Base-by-base conservation (phyloP, 305 asterid genomes). In the Rubia tinctorum region DNA sequence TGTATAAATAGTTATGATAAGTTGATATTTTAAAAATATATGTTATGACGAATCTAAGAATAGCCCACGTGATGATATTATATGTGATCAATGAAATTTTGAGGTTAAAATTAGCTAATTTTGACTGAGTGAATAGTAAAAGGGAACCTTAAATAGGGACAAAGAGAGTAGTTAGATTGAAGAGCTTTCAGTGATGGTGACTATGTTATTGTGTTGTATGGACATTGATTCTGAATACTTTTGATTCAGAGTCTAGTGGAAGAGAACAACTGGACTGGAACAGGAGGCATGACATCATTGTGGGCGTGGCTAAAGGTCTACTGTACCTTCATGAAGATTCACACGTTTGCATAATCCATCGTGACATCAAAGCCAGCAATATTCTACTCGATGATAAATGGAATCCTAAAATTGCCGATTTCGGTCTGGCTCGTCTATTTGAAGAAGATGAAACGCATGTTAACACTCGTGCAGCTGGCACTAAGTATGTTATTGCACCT, bases 401-500 rank as follows among this genome's bases (percentile, higher is more conserved):
- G 96, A 87, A 77, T 63, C 93, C 99, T 34, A 95, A 95, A 84
- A 95, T 95, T 80, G 99, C 98, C 42, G 98, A 95, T 85, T 95
- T 95, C 73, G 99, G 99, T 77, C 80, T 95, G 90, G 97, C 99
- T 0, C 92, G 98, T 72, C 91, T 95, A 27, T 93, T 68, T 77
- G 81, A 84, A 7, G 97, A 90, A 86, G 92, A 93, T 73, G 83
- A 86, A 80, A 91, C 97, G 0, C 97, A 93, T 68, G 88, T 93
- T 64, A 83, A 88, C 72, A 95, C 98, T 71, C 96, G 96, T 73
- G 82, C 86, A 73, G 97, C 97, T 74, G 98, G 98, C 72, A 89
- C 98, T 64, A 91, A 86, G 98, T 91, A 90, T 43, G 95, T 76
- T 34, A 47, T 34, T 37, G 13, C 23, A 4, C 45, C 6, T 56